Evolutionary conservation across 2,329 filamentous ascomycete species (phyloP).

Genomic region (Coniochaeta hoffmannii): DNA sequence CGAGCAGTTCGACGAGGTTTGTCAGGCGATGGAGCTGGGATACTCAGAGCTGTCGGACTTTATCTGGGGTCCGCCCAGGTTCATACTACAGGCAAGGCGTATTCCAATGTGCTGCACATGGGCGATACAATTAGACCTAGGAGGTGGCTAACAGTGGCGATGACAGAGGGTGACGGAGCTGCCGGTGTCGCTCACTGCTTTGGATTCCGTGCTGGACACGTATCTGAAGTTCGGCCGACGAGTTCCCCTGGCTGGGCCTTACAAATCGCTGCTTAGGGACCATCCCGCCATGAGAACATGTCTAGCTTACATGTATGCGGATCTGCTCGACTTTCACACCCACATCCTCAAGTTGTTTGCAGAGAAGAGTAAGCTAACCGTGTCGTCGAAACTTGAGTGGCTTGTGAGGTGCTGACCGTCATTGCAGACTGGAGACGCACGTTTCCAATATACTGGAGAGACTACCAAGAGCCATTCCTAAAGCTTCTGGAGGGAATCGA

Average conservation of each 20-base stretch:
- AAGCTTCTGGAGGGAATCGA: slow-evolving; percentile 4
- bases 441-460: slow-evolving; percentile 6
- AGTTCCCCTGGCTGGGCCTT: slow-evolving; percentile 9
- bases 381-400: neutral
- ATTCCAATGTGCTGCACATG: neutral
- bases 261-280: slow-evolving; percentile 8
- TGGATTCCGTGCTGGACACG: slow-evolving; percentile 13
- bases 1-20: slow-evolving; percentile 11
- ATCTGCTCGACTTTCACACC: slow-evolving; percentile 14
- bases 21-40: slow-evolving; percentile 7
- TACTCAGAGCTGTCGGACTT: slow-evolving; percentile 4
- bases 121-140: slow-evolving; percentile 7
- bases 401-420: neutral
- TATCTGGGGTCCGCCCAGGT: slow-evolving; percentile 22
- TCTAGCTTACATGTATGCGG: slow-evolving; percentile 15
- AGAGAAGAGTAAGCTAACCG: slow-evolving; percentile 3
- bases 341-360: slow-evolving; percentile 7
- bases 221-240: slow-evolving; percentile 13
- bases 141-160: slow-evolving; percentile 4
- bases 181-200: neutral
- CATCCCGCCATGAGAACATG: slow-evolving; percentile 10
- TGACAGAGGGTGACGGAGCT: neutral
- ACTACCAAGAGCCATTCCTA: slow-evolving; percentile 5
- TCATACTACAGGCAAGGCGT: slow-evolving; percentile 14
- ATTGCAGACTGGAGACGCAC: slow-evolving; percentile 8